A percentile compares a stretch with the other conserved stretches of the same genome.
Conservation (phyloP, 176 grass and related monocot species). For the Bonia amplexicaulis region DNA sequence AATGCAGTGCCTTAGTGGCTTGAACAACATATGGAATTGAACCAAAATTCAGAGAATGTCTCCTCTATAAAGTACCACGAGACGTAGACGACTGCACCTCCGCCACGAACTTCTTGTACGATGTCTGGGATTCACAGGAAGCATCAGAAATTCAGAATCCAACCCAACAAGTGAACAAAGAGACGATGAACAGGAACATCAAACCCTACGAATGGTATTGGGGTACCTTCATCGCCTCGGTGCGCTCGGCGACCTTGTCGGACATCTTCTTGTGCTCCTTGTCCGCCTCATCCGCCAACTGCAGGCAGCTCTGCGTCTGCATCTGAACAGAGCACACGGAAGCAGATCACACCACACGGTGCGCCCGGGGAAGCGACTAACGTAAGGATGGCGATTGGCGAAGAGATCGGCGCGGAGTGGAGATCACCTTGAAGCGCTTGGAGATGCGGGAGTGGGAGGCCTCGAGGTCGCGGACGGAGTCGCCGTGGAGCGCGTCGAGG, state of each 20-base stretch:
- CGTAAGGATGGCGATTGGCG: not conserved
- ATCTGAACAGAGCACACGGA: conserved; percentile 25
- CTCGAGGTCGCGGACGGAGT: conserved; percentile 29
- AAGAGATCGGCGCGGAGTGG: not conserved
- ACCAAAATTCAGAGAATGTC: conserved; percentile 4
- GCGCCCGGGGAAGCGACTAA: not conserved
- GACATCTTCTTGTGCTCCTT: conserved; percentile 46
- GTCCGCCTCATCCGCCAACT: conserved; percentile 40
- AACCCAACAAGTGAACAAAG: not conserved
- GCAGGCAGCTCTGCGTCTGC: conserved; percentile 51
- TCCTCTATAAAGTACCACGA: conserved; percentile 39
- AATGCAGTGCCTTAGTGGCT: too few species aligned
- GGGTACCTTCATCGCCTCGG: conserved; percentile 44
- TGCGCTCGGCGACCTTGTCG: conserved; percentile 34
- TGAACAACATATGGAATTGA: not conserved
- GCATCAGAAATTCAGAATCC: not conserved
- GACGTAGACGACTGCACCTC: conserved; percentile 52
- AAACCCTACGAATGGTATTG: not conserved
- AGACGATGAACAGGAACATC: not conserved
- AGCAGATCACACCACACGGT: not conserved
- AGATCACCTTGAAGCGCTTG: conserved; percentile 61
- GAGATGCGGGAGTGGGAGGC: conserved; percentile 49
- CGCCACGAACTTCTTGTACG: conserved; percentile 49
- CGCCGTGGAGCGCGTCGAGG: conserved; percentile 42
- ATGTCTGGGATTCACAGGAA: conserved; percentile 31